A percentile compares a stretch with the other conserved stretches of the same genome.
These are phyloP conservation scores for Hyaloscypha bicolor DNA, from an alignment of 495 filamentous ascomycete species.

Conservation along the genomic window DNA sequence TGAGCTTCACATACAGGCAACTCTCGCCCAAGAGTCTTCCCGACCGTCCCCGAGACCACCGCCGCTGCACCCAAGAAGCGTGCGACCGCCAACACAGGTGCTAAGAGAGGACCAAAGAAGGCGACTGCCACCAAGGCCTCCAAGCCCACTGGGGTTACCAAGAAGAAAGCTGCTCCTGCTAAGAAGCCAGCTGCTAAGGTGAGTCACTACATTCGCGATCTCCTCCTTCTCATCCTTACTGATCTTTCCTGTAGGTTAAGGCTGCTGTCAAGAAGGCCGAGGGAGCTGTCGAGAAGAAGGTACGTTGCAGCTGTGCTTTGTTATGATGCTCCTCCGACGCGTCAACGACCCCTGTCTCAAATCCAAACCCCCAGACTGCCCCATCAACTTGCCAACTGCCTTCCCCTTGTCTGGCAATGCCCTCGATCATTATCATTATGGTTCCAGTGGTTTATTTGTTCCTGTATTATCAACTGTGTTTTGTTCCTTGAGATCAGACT, in stretches of 20 bases:
- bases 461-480: neutral
- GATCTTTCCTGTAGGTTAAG: slow-evolving; percentile 45
- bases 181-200: slow-evolving; percentile 55
- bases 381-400: neutral
- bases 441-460: neutral
- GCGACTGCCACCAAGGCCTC: slow-evolving; percentile 26
- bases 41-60: slow-evolving; percentile 51
- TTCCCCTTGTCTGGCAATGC: neutral
- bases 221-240: slow-evolving; percentile 24
- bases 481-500: too few species aligned
- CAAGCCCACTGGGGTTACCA: slow-evolving; percentile 51
- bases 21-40: slow-evolving; percentile 55
- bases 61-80: slow-evolving; percentile 43
- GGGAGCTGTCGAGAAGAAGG: slow-evolving; percentile 31
- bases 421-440: neutral
- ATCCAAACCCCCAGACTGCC: slow-evolving; percentile 2
- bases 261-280: slow-evolving; percentile 48
- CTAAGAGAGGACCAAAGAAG: slow-evolving; percentile 42
- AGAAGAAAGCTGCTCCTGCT: slow-evolving; percentile 53
- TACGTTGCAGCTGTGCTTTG: slow-evolving; percentile 15
- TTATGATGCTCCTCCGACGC: slow-evolving; percentile 31
- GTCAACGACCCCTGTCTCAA: slow-evolving; percentile 28
- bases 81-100: slow-evolving; percentile 43
- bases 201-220: slow-evolving; percentile 6
- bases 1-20: slow-evolving; percentile 43